Conservation (phyloP, 2,329 filamentous ascomycete genomes). For the Colletotrichum musae region DNA sequence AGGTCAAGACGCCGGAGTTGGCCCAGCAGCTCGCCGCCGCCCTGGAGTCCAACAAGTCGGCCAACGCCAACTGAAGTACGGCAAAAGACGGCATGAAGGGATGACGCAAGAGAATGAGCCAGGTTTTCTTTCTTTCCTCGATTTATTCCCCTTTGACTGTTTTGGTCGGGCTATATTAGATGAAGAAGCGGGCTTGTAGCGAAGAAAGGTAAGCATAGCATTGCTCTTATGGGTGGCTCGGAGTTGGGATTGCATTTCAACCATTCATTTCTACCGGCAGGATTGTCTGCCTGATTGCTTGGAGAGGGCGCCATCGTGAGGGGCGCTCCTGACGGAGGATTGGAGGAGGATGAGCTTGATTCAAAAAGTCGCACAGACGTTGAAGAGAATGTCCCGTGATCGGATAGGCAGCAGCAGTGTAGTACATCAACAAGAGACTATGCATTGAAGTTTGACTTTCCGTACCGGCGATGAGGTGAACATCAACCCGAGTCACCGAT, state of each 20-base stretch:
- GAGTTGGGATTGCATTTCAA: slow-evolving; percentile 23
- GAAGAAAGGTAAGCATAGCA: slow-evolving; percentile 41
- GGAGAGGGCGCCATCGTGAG: slow-evolving; percentile 3
- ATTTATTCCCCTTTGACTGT: slow-evolving; percentile 24
- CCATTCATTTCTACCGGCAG: slow-evolving; percentile 9
- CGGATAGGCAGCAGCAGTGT: slow-evolving; percentile 14
- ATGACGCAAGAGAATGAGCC: slow-evolving; percentile 25
- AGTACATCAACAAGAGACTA: slow-evolving; percentile 11
- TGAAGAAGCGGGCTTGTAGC: slow-evolving; percentile 30
- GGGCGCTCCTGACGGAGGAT: slow-evolving; percentile 12
- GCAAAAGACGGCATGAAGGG: slow-evolving; percentile 14
- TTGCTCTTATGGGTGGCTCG: slow-evolving; percentile 34
- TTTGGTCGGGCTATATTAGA: slow-evolving; percentile 35
- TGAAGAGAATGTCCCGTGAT: slow-evolving; percentile 18
- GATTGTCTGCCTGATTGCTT: slow-evolving; percentile 6
- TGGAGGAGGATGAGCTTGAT: background rate
- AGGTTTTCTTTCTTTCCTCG: slow-evolving; percentile 20
- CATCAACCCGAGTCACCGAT: too few relatives aligned
- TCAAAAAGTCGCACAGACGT: slow-evolving; percentile 17
- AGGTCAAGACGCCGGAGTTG: slow-evolving; percentile 76
- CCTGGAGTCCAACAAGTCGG: slow-evolving; percentile 60
- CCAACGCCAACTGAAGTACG: slow-evolving; percentile 65
- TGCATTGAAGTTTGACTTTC: background rate
- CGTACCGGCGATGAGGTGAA: background rate
- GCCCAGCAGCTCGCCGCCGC: slow-evolving; percentile 51